A percentile compares a stretch with the other conserved stretches of the same genome.
Evolutionary conservation across 306 rosid genomes (phyloP).

Genomic region (Rosa multiflora): DNA sequence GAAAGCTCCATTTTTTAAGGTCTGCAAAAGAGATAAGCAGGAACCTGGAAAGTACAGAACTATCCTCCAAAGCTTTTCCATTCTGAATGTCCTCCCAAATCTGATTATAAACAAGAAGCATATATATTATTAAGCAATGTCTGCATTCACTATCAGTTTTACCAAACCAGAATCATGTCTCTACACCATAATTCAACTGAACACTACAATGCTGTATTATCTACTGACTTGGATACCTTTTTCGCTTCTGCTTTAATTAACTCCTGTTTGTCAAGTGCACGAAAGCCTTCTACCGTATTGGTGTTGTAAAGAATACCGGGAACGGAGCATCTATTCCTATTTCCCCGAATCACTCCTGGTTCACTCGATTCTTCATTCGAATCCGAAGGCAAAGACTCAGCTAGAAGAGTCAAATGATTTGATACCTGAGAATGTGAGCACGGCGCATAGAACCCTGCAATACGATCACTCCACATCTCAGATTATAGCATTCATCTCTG

Average conservation of each 20-base stretch:
- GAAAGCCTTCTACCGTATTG: slow-evolving; percentile 77
- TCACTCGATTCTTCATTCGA: slow-evolving; percentile 41
- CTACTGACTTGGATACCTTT: slow-evolving; percentile 42
- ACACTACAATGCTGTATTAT: background rate
- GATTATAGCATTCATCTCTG: slow-evolving; percentile 10
- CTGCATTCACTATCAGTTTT: background rate
- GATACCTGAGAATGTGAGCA: slow-evolving; percentile 86
- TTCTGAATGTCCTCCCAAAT: slow-evolving; percentile 87
- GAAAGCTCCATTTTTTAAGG: slow-evolving; percentile 85
- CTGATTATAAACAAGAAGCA: slow-evolving; percentile 40
- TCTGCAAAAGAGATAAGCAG: slow-evolving; percentile 91
- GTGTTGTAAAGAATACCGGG: slow-evolving; percentile 82
- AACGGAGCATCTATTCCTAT: slow-evolving; percentile 74
- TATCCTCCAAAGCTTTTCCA: slow-evolving; percentile 80
- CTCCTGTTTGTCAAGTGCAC: slow-evolving; percentile 60
- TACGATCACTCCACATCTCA: slow-evolving; percentile 16
- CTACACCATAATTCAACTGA: background rate
- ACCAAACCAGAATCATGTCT: background rate
- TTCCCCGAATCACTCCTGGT: slow-evolving; percentile 49
- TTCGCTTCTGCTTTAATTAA: slow-evolving; percentile 69
- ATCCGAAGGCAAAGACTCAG: slow-evolving; percentile 83
- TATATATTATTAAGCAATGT: slow-evolving; percentile 19
- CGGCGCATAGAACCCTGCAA: slow-evolving; percentile 88
- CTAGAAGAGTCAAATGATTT: slow-evolving; percentile 67
- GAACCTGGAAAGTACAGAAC: slow-evolving; percentile 79